Percentiles rank a stretch among this genome's conserved stretches.
These are phyloP conservation scores for Pleurotus pulmonarius DNA, from an alignment of 768 basidiomycete species.

Conservation along the genomic window DNA sequence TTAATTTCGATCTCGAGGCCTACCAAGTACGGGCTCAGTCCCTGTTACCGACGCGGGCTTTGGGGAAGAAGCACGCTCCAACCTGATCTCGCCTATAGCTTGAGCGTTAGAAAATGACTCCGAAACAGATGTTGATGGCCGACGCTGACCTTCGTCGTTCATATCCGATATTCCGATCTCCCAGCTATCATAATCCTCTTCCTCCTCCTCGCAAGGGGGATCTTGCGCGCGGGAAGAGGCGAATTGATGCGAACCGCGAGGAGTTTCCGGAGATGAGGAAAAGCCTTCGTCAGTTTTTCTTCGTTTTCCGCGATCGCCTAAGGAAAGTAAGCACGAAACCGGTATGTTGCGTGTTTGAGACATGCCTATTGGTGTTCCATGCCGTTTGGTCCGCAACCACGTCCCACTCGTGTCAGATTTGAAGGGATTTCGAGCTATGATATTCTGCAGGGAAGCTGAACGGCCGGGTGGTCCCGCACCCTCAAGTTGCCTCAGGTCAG, in stretches of 20 bases:
- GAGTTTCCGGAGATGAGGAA: background rate
- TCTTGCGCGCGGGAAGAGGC: background rate
- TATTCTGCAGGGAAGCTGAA: background rate
- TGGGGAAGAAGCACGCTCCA: background rate
- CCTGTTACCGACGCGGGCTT: background rate
- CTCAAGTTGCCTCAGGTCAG: background rate
- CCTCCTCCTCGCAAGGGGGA: conserved; percentile 6
- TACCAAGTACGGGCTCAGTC: background rate
- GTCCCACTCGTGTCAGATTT: background rate
- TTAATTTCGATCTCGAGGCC: background rate
- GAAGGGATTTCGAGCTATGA: background rate
- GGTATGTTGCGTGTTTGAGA: no score
- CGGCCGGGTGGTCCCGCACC: background rate
- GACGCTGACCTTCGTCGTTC: no score
- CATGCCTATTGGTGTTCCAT: background rate
- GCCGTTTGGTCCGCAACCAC: background rate
- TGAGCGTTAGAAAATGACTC: no score
- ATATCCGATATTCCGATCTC: conserved; percentile 20
- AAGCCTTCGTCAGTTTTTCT: background rate
- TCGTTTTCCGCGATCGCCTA: background rate
- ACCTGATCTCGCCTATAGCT: background rate
- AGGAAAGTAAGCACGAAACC: no score
- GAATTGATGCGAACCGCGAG: background rate
- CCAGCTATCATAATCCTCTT: conserved; percentile 27
- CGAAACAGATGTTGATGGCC: no score